A percentile compares a stretch with the other conserved stretches of the same genome.
Evolutionary conservation across 1,284 basidiomycete species (phyloP).

Genomic region (Cryptococcus amylolentus): DNA sequence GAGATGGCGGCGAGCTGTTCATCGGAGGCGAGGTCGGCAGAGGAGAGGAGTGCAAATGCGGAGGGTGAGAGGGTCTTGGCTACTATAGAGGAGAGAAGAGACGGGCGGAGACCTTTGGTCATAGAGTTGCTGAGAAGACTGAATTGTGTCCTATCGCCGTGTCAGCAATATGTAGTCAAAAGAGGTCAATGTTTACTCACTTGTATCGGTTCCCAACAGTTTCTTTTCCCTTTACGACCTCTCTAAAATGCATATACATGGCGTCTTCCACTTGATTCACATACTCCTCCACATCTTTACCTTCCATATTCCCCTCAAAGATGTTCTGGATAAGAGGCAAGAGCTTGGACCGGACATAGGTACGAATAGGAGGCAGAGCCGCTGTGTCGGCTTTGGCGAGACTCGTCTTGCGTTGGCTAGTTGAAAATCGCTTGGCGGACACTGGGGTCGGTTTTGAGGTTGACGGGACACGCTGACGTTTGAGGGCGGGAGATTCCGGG

Average conservation of each 20-base stretch:
- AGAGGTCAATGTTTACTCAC: conserved; percentile 20
- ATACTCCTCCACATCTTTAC: conserved; percentile 19
- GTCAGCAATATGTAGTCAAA: background rate
- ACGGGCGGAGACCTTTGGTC: conserved; percentile 25
- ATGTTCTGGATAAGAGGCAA: conserved; percentile 16
- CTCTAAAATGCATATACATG: conserved; percentile 36
- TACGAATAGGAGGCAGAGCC: conserved; percentile 30
- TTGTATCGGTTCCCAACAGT: conserved; percentile 39
- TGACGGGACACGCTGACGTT: conserved; percentile 2
- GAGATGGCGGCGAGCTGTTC: conserved; percentile 37
- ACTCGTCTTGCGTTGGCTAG: conserved; percentile 10
- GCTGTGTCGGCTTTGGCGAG: background rate
- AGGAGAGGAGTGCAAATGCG: conserved; percentile 33
- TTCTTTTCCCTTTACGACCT: conserved; percentile 35
- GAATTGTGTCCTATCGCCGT: conserved; percentile 36
- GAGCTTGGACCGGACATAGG: conserved; percentile 36
- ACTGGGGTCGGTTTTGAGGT: conserved; percentile 1
- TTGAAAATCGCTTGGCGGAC: background rate
- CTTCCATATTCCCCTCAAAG: conserved; percentile 24
- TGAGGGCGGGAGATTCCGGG: background rate
- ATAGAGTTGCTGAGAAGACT: conserved; percentile 36
- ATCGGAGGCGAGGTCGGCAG: conserved; percentile 36
- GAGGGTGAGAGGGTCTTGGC: conserved; percentile 17
- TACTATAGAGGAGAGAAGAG: conserved; percentile 23
- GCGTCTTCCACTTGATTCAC: conserved; percentile 28